These are phyloP conservation scores for Beta corolliflora DNA, from an alignment of 179 eudicot species.

Conservation along the genomic window DNA sequence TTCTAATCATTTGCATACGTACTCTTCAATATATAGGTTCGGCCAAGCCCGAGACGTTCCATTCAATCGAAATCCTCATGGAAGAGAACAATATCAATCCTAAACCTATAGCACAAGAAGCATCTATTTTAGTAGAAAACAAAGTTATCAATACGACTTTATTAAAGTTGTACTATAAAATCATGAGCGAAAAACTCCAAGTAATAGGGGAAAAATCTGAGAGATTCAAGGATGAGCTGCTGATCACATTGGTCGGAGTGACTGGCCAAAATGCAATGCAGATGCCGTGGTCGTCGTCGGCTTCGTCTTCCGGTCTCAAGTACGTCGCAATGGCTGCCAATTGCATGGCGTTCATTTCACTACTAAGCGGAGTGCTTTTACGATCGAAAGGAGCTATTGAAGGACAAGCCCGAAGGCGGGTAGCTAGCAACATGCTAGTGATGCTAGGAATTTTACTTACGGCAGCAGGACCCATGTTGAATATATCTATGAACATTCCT, in stretches of 20 bases:
- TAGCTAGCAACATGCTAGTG: not conserved
- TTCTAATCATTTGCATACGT: too few species aligned
- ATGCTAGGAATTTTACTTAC: not conserved
- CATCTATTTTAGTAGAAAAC: not conserved
- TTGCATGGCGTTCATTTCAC: not conserved
- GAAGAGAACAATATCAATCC: too few species aligned
- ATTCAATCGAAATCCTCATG: too few species aligned
- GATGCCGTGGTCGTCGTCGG: not conserved
- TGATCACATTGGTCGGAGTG: not conserved
- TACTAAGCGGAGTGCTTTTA: not conserved
- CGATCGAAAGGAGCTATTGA: not conserved
- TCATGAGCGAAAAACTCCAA: not conserved
- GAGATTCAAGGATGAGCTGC: not conserved
- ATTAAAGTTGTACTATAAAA: not conserved
- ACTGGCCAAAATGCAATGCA: constrained; percentile 4
- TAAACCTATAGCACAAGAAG: too few species aligned
- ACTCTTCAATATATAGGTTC: too few species aligned
- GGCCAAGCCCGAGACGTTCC: too few species aligned
- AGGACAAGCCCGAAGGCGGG: not conserved
- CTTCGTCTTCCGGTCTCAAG: not conserved
- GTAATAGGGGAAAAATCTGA: not conserved
- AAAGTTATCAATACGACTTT: not conserved
- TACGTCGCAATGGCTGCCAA: constrained; percentile 2
- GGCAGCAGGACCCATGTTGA: too few species aligned
- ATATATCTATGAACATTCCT: too few species aligned